Base-by-base conservation (phyloP, 1,284 basidiomycete genomes). In the Apiotrichum veenhuisii region DNA sequence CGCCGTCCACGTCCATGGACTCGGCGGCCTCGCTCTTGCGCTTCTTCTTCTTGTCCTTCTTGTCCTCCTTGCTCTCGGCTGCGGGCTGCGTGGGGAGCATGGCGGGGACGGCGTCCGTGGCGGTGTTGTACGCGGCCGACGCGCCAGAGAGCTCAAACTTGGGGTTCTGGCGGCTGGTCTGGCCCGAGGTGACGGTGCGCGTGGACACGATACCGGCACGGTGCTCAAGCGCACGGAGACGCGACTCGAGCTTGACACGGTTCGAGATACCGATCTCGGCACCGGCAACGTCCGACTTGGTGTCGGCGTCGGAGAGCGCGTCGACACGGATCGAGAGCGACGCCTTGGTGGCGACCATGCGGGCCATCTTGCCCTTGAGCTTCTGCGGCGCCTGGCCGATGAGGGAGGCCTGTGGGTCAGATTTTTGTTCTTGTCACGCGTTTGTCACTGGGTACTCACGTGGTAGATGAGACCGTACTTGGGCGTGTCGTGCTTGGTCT, bases 311-410 rank as follows among this genome's bases (percentile, higher is more conserved):
- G 26, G 94, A 88, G 43, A 98, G 85, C 8, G 95, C 95, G 68
- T 98, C 95, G 43, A 98, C 89, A 76, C 95, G 92, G 69, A 95
- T 92, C 5, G 94, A 96, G 12, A 98, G 84, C 1, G 95, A 90
- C 5, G 95, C 87, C 82, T 97, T 97, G 60, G 95, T 98, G 38
- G 95, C 93, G 30, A 98, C 92, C 95, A 98, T 98, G 67, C 96
- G 89, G 15, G 96, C 96, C 95, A 98, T 98, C 87, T 98, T 98
- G 71, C 95, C 96, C 83, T 98, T 98, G 64, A 97, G 84, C 81
- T 97, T 97, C 65, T 93, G 91, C 50, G 95, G 91, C 54, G 96
- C 95, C 81, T 96, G 93, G 38, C 95, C 96, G 65, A 98, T 91
- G 56, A 98, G 82, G 4, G 91, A 94, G 38, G 92, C 90, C 45